phyloP scores from a whole-genome alignment of 139 green algal species.

The Coccomyxa sp. region DNA sequence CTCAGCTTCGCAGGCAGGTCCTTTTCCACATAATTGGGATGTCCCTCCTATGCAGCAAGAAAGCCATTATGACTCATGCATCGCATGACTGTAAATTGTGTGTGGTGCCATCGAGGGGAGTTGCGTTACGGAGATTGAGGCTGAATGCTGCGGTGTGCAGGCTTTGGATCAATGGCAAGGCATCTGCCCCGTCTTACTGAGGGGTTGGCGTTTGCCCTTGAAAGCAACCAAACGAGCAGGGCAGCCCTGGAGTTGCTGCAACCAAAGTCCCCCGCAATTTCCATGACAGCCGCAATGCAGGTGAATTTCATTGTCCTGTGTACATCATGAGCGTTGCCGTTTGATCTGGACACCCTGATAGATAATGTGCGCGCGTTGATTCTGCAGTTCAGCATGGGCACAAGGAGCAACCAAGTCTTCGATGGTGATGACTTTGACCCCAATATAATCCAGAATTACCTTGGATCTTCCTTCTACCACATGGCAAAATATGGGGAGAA shows the following conservation, averaged over 20 bases:
- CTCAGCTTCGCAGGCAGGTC: conserved; percentile 65
- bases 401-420: background rate
- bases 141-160: conserved; percentile 52
- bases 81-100: background rate
- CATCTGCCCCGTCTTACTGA: conserved; percentile 66
- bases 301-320: background rate
- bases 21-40: background rate
- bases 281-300: conserved; percentile 21
- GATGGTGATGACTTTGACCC: background rate
- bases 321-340: background rate
- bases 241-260: conserved; percentile 13
- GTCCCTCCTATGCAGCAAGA: background rate
- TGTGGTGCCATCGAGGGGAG: too few species aligned
- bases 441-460: conserved; percentile 16
- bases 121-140: background rate
- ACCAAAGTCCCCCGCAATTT: conserved; percentile 13
- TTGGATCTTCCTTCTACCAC: conserved; percentile 10
- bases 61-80: background rate
- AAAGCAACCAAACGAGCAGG: conserved; percentile 26
- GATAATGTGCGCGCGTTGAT: too few species aligned
- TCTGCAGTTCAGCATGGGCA: background rate
- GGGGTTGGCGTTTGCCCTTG: conserved; percentile 47
- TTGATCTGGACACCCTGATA: background rate
- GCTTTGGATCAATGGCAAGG: conserved; percentile 78
- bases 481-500: conserved; percentile 13